Percentiles rank a stretch among this genome's conserved stretches.
Evolutionary conservation across 495 filamentous ascomycete species (phyloP).

Genomic region (Penicillium herquei): DNA sequence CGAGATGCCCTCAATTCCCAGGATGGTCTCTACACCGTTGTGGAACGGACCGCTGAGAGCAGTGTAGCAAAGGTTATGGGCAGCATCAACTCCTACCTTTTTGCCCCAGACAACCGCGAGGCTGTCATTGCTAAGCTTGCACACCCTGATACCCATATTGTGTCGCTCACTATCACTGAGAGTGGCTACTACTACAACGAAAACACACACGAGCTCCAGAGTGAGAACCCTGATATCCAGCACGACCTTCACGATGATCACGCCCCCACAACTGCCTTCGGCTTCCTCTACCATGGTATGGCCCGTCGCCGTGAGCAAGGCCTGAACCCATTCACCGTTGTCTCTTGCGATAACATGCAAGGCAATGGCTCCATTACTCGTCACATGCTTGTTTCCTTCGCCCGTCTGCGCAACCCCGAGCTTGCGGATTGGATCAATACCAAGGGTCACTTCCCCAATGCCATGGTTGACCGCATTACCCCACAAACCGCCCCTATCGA

Average conservation of each 20-base stretch:
- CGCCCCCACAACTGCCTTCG: slow-evolving; percentile 42
- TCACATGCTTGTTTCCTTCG: slow-evolving; percentile 48
- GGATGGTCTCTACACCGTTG: slow-evolving; percentile 47
- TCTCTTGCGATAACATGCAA: slow-evolving; percentile 53
- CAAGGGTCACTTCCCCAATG: slow-evolving; percentile 45
- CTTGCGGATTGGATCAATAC: slow-evolving; percentile 44
- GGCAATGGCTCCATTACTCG: slow-evolving; percentile 50
- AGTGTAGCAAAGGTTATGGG: slow-evolving; percentile 43
- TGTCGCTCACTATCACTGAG: slow-evolving; percentile 51
- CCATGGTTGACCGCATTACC: slow-evolving; percentile 52
- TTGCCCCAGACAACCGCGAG: slow-evolving; percentile 45
- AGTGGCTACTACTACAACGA: slow-evolving; percentile 54
- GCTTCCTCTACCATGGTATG: slow-evolving; percentile 47
- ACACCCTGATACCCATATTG: slow-evolving; percentile 48
- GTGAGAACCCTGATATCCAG: slow-evolving; percentile 45
- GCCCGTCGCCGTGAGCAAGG: slow-evolving; percentile 37
- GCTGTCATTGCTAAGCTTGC: slow-evolving; percentile 51
- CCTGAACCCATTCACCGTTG: slow-evolving; percentile 47
- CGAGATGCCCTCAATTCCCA: slow-evolving; percentile 41
- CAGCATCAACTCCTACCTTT: slow-evolving; percentile 49
- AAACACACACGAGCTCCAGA: slow-evolving; percentile 47
- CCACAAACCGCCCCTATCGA: slow-evolving; percentile 43
- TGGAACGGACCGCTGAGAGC: slow-evolving; percentile 46
- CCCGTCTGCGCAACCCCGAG: slow-evolving; percentile 40
- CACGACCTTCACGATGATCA: slow-evolving; percentile 42